phyloP scores from a whole-genome alignment of 2,329 filamentous ascomycete genomes.

The Dactylellina drechsleri region DNA sequence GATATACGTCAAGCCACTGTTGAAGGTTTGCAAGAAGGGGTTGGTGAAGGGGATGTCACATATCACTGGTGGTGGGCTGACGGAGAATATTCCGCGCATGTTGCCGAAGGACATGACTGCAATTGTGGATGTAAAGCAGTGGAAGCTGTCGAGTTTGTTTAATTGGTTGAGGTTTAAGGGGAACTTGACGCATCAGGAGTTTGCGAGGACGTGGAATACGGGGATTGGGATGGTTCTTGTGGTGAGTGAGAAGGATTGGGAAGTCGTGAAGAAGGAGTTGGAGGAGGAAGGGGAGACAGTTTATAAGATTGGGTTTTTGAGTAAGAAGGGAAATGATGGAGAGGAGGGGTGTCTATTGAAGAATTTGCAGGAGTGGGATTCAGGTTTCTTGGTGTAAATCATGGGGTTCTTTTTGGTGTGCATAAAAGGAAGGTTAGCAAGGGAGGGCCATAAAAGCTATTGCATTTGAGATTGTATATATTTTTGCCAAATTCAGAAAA shows the following conservation, averaged over 20 bases:
- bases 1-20: conserved; percentile 88
- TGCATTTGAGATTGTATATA: not conserved
- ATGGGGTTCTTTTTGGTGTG: no score
- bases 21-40: conserved; percentile 71
- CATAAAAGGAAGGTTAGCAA: not conserved
- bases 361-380: conserved; percentile 56
- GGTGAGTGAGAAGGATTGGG: conserved; percentile 73
- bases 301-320: conserved; percentile 77
- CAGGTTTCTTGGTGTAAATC: not conserved
- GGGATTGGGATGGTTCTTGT: conserved; percentile 94
- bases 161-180: conserved; percentile 81
- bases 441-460: not conserved
- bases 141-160: conserved; percentile 82
- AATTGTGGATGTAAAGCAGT: conserved; percentile 79
- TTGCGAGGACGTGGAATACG: conserved; percentile 93
- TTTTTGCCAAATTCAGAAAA: not conserved
- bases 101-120: conserved; percentile 81
- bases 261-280: conserved; percentile 70
- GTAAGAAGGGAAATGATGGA: conserved; percentile 66
- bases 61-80: conserved; percentile 92
- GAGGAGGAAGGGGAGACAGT: conserved; percentile 78
- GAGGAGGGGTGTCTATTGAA: conserved; percentile 55
- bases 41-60: conserved; percentile 92
- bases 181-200: conserved; percentile 79
- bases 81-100: conserved; percentile 95